A percentile compares a stretch with the other conserved stretches of the same genome.
These are phyloP conservation scores for Cinchona pubescens DNA, from an alignment of 257 asterid species.

Conservation along the genomic window DNA sequence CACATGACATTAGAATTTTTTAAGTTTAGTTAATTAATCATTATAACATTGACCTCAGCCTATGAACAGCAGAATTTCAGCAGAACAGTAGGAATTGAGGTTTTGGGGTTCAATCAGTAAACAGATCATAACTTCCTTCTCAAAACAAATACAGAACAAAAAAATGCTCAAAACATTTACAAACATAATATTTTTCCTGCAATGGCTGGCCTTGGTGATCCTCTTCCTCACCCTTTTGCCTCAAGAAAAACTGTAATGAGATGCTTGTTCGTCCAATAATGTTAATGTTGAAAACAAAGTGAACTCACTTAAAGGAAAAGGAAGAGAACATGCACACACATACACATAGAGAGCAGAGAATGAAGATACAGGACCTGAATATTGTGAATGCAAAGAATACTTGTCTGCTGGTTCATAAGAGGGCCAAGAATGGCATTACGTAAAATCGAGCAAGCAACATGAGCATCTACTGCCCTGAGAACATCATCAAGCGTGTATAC, in stretches of 20 bases:
- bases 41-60: neutral
- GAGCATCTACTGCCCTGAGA: constrained; percentile 97
- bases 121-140: neutral
- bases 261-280: neutral
- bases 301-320: neutral
- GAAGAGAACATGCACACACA: neutral
- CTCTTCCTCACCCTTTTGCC: neutral
- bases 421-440: constrained; percentile 72
- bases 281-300: neutral
- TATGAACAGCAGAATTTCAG: neutral
- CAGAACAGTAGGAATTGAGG: no score
- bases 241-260: neutral
- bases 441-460: constrained; percentile 76
- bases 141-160: no score
- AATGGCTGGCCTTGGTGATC: neutral
- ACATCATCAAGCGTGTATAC: constrained; percentile 82
- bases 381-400: constrained; percentile 88
- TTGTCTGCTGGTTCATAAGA: constrained; percentile 66
- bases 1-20: neutral
- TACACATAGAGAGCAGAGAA: neutral
- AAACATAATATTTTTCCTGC: neutral
- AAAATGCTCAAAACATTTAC: neutral
- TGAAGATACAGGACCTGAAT: constrained; percentile 57
- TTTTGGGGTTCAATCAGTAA: no score
- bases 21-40: no score